A percentile compares a stretch with the other conserved stretches of the same genome.
Conservation (phyloP, 2,329 filamentous ascomycete species). For the Penicillium aurantiogriseum region DNA sequence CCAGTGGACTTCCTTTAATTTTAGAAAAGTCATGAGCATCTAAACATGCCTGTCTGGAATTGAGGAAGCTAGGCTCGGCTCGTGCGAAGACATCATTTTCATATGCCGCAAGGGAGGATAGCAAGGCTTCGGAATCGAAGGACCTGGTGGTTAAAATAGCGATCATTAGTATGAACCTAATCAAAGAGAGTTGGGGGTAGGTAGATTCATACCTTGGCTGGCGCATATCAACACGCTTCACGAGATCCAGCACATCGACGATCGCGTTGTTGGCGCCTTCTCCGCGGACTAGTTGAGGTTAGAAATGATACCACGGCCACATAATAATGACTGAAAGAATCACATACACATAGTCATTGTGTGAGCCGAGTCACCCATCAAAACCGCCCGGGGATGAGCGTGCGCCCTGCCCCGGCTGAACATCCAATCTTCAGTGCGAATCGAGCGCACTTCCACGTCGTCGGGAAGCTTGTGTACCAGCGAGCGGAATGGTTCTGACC, state of each 20-base stretch:
- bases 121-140: constrained; percentile 6
- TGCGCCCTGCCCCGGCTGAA: constrained; percentile 35
- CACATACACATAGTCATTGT: constrained; percentile 61
- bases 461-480: constrained; percentile 44
- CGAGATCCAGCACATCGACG: constrained; percentile 51
- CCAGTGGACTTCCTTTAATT: constrained; percentile 42
- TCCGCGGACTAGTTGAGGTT: constrained; percentile 49
- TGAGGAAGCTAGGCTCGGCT: constrained; percentile 48
- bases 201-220: constrained; percentile 5
- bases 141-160: constrained; percentile 4
- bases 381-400: constrained; percentile 42
- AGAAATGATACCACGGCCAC: not conserved
- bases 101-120: constrained; percentile 34
- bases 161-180: not conserved
- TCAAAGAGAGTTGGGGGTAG: not conserved
- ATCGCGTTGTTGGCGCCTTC: constrained; percentile 60
- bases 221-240: constrained; percentile 29
- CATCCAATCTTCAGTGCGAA: constrained; percentile 52
- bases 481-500: constrained; percentile 52
- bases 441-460: constrained; percentile 45
- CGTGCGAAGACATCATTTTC: constrained; percentile 48
- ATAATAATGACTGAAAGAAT: not conserved
- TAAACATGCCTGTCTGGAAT: constrained; percentile 53
- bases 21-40: constrained; percentile 54
- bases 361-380: constrained; percentile 58